Percentiles rank a stretch among this genome's conserved stretches.
phyloP scores from a whole-genome alignment of 2,329 filamentous ascomycete species.

The Ophiostoma novo-ulmi region DNA sequence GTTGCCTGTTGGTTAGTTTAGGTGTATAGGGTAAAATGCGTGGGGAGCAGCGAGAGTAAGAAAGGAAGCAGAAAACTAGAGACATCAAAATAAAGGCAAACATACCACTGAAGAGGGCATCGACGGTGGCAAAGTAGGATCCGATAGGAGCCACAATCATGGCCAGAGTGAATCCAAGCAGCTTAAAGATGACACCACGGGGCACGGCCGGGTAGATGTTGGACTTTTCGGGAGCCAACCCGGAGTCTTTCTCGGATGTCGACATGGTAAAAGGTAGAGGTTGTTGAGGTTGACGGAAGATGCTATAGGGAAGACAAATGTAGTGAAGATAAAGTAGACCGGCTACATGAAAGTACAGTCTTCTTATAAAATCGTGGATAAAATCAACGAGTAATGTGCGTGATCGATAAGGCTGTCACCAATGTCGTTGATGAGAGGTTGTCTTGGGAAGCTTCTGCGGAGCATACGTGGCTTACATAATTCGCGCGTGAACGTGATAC shows the following conservation, averaged over 20 bases:
- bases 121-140: conserved; percentile 78
- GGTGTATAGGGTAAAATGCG: neutral
- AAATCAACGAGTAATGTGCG: neutral
- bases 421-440: conserved; percentile 9
- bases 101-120: conserved; percentile 71
- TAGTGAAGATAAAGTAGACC: neutral
- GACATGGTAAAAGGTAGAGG: neutral
- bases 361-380: neutral
- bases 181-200: conserved; percentile 81
- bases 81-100: conserved; percentile 9
- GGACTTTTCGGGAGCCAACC: conserved; percentile 52
- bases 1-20: conserved; percentile 57
- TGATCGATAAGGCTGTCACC: neutral
- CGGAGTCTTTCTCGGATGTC: conserved; percentile 10
- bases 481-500: conserved; percentile 14
- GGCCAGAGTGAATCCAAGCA: conserved; percentile 82
- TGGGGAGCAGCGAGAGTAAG: neutral
- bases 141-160: conserved; percentile 86
- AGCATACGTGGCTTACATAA: conserved; percentile 11
- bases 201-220: conserved; percentile 76
- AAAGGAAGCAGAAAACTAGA: neutral
- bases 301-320: neutral
- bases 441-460: neutral
- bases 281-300: conserved; percentile 27
- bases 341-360: neutral